phyloP scores from a whole-genome alignment of 768 basidiomycete species.

The Pisolithus microcarpus region DNA sequence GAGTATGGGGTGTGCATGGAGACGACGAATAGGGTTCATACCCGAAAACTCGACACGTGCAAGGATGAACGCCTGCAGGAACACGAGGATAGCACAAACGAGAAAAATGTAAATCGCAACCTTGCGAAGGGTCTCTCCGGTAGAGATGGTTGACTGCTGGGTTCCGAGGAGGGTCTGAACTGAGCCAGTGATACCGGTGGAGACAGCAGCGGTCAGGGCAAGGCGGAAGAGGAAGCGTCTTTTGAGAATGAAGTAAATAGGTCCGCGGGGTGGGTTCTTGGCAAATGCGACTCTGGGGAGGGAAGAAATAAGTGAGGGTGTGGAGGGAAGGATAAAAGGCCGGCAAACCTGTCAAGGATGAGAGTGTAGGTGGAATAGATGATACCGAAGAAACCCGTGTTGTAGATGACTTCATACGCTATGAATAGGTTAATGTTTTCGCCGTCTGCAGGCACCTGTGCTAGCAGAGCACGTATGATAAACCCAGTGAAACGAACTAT shows the following conservation, averaged over 20 bases:
- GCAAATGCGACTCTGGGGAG: constrained; percentile 8
- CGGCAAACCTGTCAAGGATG: constrained; percentile 23
- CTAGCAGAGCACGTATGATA: constrained; percentile 12
- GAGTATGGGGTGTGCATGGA: not conserved
- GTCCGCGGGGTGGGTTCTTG: constrained; percentile 12
- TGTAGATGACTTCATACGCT: constrained; percentile 29
- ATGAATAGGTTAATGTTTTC: constrained; percentile 17
- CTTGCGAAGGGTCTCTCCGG: constrained; percentile 21
- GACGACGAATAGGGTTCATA: not conserved
- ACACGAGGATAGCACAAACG: constrained; percentile 16
- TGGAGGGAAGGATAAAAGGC: not conserved
- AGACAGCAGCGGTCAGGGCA: constrained; percentile 18
- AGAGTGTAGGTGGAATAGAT: constrained; percentile 26
- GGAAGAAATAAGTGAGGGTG: not conserved
- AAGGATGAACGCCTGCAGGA: constrained; percentile 13
- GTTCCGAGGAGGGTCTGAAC: constrained; percentile 9
- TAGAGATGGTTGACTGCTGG: constrained; percentile 1
- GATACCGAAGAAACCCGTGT: constrained; percentile 27
- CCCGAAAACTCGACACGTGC: constrained; percentile 13
- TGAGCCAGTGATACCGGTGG: constrained; percentile 23
- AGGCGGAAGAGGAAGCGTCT: constrained; percentile 19
- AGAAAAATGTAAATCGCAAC: constrained; percentile 26
- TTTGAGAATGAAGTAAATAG: constrained; percentile 12
- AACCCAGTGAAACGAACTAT: constrained; percentile 15
- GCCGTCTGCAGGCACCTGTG: constrained; percentile 13